Evolutionary conservation across 2,329 filamentous ascomycete species (phyloP).

Genomic region (Talaromyces amestolkiae): DNA sequence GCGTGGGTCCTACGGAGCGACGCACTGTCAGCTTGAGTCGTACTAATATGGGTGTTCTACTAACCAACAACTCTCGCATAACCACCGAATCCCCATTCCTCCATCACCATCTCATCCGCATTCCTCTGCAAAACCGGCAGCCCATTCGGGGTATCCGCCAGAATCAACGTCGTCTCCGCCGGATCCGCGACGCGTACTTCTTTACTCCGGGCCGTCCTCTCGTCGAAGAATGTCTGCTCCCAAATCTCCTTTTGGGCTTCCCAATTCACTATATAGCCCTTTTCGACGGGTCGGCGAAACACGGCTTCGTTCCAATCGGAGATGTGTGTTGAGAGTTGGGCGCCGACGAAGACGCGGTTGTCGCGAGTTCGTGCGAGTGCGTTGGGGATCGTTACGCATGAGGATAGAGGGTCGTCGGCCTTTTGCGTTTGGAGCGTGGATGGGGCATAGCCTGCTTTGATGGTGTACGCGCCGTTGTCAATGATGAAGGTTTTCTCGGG

Average conservation of each 20-base stretch:
- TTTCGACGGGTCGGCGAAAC: conserved; percentile 87
- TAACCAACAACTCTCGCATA: conserved; percentile 74
- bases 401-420: conserved; percentile 39
- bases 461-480: conserved; percentile 87
- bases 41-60: conserved; percentile 29
- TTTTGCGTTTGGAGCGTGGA: conserved; percentile 30
- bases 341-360: conserved; percentile 73
- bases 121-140: conserved; percentile 79
- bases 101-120: conserved; percentile 94
- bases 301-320: conserved; percentile 84
- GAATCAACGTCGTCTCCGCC: conserved; percentile 73
- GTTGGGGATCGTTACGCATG: conserved; percentile 76
- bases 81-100: conserved; percentile 89
- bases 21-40: background rate
- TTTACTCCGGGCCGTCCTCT: conserved; percentile 58
- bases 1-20: conserved; percentile 58
- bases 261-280: conserved; percentile 95
- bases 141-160: conserved; percentile 83
- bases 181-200: conserved; percentile 56
- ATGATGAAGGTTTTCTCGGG: conserved; percentile 74
- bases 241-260: conserved; percentile 93
- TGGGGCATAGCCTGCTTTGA: conserved; percentile 81
- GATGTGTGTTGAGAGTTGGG: conserved; percentile 69
- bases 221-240: conserved; percentile 81
- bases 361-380: conserved; percentile 81